phyloP scores from a whole-genome alignment of 1,284 basidiomycete genomes.

The Mrakiaceae sp. region DNA sequence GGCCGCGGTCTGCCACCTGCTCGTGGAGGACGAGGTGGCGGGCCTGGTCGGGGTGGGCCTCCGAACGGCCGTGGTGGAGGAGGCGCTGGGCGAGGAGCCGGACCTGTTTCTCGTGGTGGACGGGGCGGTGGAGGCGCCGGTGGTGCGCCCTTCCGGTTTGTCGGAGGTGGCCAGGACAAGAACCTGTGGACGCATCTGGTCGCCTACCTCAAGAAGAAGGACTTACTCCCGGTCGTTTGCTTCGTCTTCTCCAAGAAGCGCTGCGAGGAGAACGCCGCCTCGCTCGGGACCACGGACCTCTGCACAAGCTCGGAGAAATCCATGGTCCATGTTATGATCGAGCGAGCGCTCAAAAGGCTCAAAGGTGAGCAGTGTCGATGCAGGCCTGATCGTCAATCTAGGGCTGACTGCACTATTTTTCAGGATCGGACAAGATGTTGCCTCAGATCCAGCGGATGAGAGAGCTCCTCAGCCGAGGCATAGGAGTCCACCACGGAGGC shows the following conservation, averaged over 20 bases:
- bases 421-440: constrained; percentile 82
- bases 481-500: constrained; percentile 96
- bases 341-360: constrained; percentile 78
- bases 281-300: constrained; percentile 78
- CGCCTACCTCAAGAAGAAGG: constrained; percentile 71
- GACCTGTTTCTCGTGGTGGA: constrained; percentile 1
- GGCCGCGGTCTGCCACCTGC: constrained; percentile 57
- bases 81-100: constrained; percentile 17
- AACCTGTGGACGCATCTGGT: constrained; percentile 91
- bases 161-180: constrained; percentile 57
- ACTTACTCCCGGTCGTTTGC: constrained; percentile 83
- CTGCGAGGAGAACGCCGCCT: constrained; percentile 92
- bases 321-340: constrained; percentile 88
- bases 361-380: constrained; percentile 50
- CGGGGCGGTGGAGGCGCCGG: constrained; percentile 38
- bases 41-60: constrained; percentile 40
- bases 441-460: constrained; percentile 91
- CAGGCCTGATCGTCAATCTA: background rate
- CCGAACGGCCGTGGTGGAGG: constrained; percentile 39
- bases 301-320: constrained; percentile 82
- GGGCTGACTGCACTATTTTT: background rate
- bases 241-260: constrained; percentile 96
- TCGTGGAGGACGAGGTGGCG: constrained; percentile 40
- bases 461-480: constrained; percentile 79
- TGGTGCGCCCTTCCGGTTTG: constrained; percentile 21